Conservation (phyloP, 2,329 filamentous ascomycete genomes). For the Fusarium virguliforme region DNA sequence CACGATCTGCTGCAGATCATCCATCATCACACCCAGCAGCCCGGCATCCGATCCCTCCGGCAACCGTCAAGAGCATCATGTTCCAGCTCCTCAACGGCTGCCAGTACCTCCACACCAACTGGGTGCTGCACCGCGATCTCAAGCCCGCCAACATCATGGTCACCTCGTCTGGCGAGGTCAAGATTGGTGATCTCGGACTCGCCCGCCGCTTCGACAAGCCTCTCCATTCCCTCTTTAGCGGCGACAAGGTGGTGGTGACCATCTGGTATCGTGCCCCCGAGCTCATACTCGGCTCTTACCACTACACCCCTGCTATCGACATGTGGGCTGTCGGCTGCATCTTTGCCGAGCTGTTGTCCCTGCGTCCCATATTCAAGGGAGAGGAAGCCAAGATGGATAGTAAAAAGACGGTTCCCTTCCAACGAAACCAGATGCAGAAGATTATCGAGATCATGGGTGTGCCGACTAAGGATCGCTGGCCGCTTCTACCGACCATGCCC, state of each 20-base stretch:
- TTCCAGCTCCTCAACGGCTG: conserved; percentile 96
- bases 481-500: conserved; percentile 85
- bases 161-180: conserved; percentile 89
- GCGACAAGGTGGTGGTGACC: conserved; percentile 98
- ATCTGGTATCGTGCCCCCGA: conserved; percentile 99
- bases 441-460: conserved; percentile 97
- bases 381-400: conserved; percentile 99
- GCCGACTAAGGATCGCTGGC: conserved; percentile 91
- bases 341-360: conserved; percentile 91
- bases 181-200: conserved; percentile 94
- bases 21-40: conserved; percentile 94
- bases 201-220: conserved; percentile 96
- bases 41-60: conserved; percentile 88
- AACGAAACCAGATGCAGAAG: conserved; percentile 98
- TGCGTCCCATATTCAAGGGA: conserved; percentile 97
- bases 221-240: conserved; percentile 89
- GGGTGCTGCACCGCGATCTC: conserved; percentile 96
- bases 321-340: conserved; percentile 99
- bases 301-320: conserved; percentile 97
- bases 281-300: conserved; percentile 89
- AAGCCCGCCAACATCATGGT: conserved; percentile 99
- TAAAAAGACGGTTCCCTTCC: conserved; percentile 97
- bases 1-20: conserved; percentile 98
- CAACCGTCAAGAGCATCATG: conserved; percentile 93
- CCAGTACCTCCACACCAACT: conserved; percentile 95